Percentiles rank a stretch among this genome's conserved stretches.
Conservation (phyloP, 768 basidiomycete genomes). For the Suillus tomentosus region DNA sequence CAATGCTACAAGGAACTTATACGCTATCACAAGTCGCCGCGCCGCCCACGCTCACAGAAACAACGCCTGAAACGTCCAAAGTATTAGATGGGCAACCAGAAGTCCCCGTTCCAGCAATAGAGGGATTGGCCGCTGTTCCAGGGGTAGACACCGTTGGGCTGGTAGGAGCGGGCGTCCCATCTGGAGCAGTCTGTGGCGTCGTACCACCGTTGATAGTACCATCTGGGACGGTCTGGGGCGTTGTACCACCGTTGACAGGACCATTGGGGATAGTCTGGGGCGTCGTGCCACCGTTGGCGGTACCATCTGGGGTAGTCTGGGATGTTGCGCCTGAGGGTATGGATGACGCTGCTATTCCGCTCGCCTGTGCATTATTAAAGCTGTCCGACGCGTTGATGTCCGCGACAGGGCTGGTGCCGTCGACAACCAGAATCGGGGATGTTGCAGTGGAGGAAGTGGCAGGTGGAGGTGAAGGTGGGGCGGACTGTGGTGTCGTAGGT, state of each 20-base stretch:
- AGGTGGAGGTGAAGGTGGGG: too few relatives aligned
- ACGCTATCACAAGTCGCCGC: neutral
- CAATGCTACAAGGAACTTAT: constrained; percentile 1
- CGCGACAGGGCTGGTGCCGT: neutral
- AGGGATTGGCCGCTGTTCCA: neutral
- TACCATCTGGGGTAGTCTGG: neutral
- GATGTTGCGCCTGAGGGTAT: neutral
- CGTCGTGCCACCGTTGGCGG: too few relatives aligned
- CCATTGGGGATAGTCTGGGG: neutral
- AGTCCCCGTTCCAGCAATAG: neutral
- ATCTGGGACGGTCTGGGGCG: neutral
- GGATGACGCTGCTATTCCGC: neutral
- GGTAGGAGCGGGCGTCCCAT: neutral
- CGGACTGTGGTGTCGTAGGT: neutral
- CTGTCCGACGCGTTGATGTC: neutral
- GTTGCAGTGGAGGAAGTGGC: neutral
- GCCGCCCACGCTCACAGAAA: neutral
- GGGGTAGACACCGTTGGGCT: neutral
- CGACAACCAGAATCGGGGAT: neutral
- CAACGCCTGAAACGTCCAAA: neutral
- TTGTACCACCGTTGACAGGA: neutral
- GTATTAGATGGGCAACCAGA: neutral
- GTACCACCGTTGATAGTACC: neutral
- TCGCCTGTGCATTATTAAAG: neutral
- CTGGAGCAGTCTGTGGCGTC: neutral